Base-by-base conservation (phyloP, 345 rosid genomes). In the Populus nigra region DNA sequence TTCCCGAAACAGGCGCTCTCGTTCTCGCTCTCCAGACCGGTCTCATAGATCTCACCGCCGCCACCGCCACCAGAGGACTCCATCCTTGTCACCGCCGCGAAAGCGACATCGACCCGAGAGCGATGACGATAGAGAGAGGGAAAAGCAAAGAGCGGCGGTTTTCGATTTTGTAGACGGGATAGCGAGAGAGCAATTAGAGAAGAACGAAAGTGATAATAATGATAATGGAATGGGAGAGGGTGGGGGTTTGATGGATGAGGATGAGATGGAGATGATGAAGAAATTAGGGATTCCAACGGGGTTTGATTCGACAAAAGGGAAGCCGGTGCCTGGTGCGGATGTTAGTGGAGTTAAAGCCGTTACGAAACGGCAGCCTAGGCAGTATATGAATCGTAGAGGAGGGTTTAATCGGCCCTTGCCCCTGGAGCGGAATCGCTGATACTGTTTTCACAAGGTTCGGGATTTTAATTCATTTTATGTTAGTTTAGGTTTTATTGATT, bases 371-470 rank as follows among this genome's bases (percentile, higher is more conserved):
- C 98, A 89, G 90, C 99, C 98, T 0, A 78, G 93, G 72, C 93
- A 96, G 90, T 96, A 96, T 68, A 94, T 94, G 98, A 94, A 96
- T 77, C 87, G 98, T 29, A 87, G 97, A 67, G 99, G 98, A 45
- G 97, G 97, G 6, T 96, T 96, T 68, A 96, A 94, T 83, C 88
- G 97, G 41, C 97, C 98, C 1, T 83, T 96, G 82, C 99, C 98
- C 0, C 85, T 86, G 0, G 98, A 96, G 87, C 88, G 85, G 36
- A 96, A 91, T 75, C 94, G 93, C 18, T 90, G 88, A 86, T 45
- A 23, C 68, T 38, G 36, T 63, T 29, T 43, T 71, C 29, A 65
- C 80, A 77, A 89, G 90, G 91, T 87, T 68, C 76, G 87, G 77
- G 25, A 27, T 83, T 80, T 35, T 22, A 9, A 25, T 13, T 67